phyloP scores from a whole-genome alignment of 345 rosid genomes.

The Eucalyptus camaldulensis region DNA sequence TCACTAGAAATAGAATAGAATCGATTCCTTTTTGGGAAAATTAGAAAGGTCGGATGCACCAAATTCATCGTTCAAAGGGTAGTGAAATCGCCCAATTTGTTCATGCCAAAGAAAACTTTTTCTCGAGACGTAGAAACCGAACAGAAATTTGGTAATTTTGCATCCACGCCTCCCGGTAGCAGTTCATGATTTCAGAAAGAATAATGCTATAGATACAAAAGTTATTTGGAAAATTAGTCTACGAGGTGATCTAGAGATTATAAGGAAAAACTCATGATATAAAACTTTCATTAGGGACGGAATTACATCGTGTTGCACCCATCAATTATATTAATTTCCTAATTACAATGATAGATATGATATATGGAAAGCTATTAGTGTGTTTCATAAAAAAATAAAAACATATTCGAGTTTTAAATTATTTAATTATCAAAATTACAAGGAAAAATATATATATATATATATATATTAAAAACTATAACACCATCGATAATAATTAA shows the following conservation, averaged over 20 bases:
- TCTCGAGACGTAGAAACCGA: not conserved
- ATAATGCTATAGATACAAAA: not conserved
- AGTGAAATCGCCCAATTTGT: not conserved
- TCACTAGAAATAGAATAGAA: not conserved
- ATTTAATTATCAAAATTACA: not conserved
- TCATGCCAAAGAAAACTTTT: not conserved
- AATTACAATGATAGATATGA: not conserved
- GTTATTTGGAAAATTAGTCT: not conserved
- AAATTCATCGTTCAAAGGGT: not conserved
- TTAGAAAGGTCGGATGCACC: not conserved
- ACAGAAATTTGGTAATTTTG: not conserved
- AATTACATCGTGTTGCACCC: not conserved
- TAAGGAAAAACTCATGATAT: not conserved
- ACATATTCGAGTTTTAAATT: not conserved
- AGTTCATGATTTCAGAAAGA: not conserved
- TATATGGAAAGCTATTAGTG: not conserved
- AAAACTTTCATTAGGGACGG: fast-evolving
- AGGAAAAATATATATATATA: too few relatives aligned
- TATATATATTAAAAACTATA: not conserved
- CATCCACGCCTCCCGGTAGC: not conserved
- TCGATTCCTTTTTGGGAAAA: not conserved
- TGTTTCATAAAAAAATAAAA: fast-evolving
- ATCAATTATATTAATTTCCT: not conserved
- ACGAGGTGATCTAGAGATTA: not conserved
- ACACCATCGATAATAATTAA: not conserved